Base-by-base conservation (phyloP, 108 stramenopile genomes). In the Mayamaea pseudoterrestris region DNA sequence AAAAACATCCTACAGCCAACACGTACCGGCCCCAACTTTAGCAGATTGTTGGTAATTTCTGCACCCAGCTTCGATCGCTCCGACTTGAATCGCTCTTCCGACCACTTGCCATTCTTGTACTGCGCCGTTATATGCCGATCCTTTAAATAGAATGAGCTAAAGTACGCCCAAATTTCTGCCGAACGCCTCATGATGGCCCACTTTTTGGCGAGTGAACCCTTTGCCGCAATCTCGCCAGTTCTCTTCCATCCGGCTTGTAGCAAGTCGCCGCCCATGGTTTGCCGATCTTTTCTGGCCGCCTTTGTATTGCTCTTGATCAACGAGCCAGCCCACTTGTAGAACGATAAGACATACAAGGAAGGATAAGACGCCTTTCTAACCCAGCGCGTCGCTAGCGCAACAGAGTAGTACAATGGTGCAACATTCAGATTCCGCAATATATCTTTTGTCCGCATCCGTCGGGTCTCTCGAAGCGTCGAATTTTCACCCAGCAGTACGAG, bases 21-120 rank as follows among this genome's bases (percentile, higher is more conserved):
- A n/a, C n/a, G n/a, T n/a, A n/a, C n/a, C 1, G 96, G 96, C 36
- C 96, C 96, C 34, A 97, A 60, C 55, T 77, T 83, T 26, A 97
- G 63, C 41, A 95, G 61, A 47, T 84, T 93, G 50, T 93, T 84
- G 14, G 90, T 88, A n/a, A 94, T 55, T 41, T 83, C 78, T 20
- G 71, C 76, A 23, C 86, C 85, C 40, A 92, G 52, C 54, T 78
- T 76, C 1, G 71, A 69, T 37, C 89, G 58, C 43, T 83, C 83
- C 37, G 67, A 64, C 28, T 56, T 68, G 44, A 83, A 77, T 30
- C 57, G 70, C 29, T 80, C 75, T 47, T 83, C 70, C 17, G 66
- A 51, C 81, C 80, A 83, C 32, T 66, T 51, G 0, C 90, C 84
- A 51, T 66, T 83, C 16, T 79, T 60, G 39, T 71, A 74, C 40